Conservation (phyloP, 257 asterid genomes). For the Solanum pennellii region DNA sequence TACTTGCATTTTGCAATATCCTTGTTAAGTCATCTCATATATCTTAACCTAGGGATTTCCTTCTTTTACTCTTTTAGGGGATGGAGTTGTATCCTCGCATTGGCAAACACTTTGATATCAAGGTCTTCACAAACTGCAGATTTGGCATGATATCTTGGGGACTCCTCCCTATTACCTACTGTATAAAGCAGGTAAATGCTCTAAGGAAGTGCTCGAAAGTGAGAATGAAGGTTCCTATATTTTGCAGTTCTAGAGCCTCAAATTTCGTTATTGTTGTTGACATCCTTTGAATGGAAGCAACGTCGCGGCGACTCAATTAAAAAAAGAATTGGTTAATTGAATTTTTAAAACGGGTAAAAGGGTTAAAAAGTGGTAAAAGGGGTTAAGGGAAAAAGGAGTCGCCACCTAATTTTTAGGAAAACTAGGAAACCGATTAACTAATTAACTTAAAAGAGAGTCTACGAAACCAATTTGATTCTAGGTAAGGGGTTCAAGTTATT, state of each 20-base stretch:
- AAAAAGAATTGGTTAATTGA: too few relatives aligned
- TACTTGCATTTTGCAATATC: not conserved
- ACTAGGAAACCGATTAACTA: too few relatives aligned
- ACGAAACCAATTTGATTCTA: too few relatives aligned
- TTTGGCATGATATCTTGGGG: slow-evolving; percentile 99
- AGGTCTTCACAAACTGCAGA: slow-evolving; percentile 94
- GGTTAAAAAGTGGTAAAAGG: too few relatives aligned
- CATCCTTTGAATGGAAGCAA: too few relatives aligned
- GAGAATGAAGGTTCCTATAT: not conserved
- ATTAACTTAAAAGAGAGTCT: too few relatives aligned
- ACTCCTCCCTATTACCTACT: slow-evolving; percentile 86
- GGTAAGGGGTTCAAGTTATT: too few relatives aligned
- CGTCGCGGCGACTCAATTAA: too few relatives aligned
- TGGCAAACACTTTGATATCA: slow-evolving; percentile 87
- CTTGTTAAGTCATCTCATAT: not conserved
- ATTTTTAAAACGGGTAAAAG: too few relatives aligned
- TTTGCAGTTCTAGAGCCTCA: not conserved
- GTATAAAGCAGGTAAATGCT: slow-evolving; percentile 81
- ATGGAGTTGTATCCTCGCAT: slow-evolving; percentile 98
- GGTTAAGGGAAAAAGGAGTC: too few relatives aligned
- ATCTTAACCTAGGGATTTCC: not conserved
- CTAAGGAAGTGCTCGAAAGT: not conserved
- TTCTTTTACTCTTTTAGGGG: slow-evolving; percentile 45
- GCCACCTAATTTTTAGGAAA: too few relatives aligned
- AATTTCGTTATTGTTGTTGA: not conserved